These are phyloP conservation scores for Aspergillus nomiae DNA, from an alignment of 2,329 filamentous ascomycete genomes.

Conservation along the genomic window DNA sequence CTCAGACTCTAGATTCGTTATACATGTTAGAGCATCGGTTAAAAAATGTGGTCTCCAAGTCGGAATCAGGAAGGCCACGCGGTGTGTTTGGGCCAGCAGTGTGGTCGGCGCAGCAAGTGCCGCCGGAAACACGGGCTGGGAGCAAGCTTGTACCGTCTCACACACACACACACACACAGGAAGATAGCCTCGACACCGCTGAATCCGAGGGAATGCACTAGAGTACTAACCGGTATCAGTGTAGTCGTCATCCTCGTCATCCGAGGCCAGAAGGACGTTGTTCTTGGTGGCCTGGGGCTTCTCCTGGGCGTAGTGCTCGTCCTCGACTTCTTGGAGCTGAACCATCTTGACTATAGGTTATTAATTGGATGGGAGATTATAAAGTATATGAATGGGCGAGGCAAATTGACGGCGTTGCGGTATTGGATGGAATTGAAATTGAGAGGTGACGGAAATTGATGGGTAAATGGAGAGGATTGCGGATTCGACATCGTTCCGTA, in stretches of 20 bases:
- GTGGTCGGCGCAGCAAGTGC: background rate
- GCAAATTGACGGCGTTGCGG: constrained; percentile 5
- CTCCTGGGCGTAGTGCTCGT: constrained; percentile 84
- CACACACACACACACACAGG: constrained; percentile 10
- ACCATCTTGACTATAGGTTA: constrained; percentile 66
- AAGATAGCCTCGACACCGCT: background rate
- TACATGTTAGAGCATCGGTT: constrained; percentile 5
- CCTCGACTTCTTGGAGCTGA: constrained; percentile 93
- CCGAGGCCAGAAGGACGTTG: constrained; percentile 53
- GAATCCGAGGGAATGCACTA: background rate
- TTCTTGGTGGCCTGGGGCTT: constrained; percentile 65
- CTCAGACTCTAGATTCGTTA: constrained; percentile 65
- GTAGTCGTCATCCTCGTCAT: constrained; percentile 78
- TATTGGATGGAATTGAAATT: constrained; percentile 13
- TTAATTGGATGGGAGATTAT: constrained; percentile 7
- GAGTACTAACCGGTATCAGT: constrained; percentile 78
- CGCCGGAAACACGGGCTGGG: constrained; percentile 11
- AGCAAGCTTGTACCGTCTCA: constrained; percentile 40
- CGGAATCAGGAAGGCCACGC: background rate
- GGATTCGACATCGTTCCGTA: constrained; percentile 25
- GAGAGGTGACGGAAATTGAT: constrained; percentile 25
- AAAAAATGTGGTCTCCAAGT: background rate
- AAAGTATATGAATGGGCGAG: constrained; percentile 8
- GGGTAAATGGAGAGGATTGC: constrained; percentile 19
- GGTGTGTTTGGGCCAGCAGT: constrained; percentile 7